phyloP scores from a whole-genome alignment of 768 basidiomycete genomes.

The Boletus huronensis region DNA sequence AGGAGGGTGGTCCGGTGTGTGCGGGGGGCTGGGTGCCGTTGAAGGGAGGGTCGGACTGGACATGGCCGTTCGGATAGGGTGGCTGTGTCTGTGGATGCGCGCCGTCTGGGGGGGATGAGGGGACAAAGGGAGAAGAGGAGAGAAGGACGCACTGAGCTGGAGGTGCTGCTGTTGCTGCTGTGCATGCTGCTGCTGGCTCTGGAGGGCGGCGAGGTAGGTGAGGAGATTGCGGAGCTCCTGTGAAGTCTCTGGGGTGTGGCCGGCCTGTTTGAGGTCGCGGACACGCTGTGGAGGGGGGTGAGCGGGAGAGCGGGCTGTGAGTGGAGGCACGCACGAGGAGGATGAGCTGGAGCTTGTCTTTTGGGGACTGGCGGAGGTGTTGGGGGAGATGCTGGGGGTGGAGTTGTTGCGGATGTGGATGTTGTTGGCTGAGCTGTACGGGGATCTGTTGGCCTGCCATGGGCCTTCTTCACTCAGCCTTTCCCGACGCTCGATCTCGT shows the following conservation, averaged over 20 bases:
- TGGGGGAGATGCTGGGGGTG: slow-evolving; percentile 8
- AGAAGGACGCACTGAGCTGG: slow-evolving; percentile 32
- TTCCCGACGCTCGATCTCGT: slow-evolving; percentile 8
- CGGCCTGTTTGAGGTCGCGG: slow-evolving; percentile 40
- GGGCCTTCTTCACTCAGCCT: background rate
- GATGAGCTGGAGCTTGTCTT: slow-evolving; percentile 28
- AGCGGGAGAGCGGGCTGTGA: background rate
- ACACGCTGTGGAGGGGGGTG: slow-evolving; percentile 37
- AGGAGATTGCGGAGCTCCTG: slow-evolving; percentile 42
- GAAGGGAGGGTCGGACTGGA: slow-evolving; percentile 15
- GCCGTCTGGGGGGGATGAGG: slow-evolving; percentile 31
- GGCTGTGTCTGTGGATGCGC: slow-evolving; percentile 29
- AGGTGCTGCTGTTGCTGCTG: slow-evolving; percentile 30
- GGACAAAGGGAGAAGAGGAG: background rate
- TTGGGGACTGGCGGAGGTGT: slow-evolving; percentile 13
- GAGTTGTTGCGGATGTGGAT: slow-evolving; percentile 10
- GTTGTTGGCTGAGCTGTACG: slow-evolving; percentile 25
- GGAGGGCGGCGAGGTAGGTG: slow-evolving; percentile 35
- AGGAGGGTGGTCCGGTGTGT: slow-evolving; percentile 35
- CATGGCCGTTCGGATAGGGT: slow-evolving; percentile 47
- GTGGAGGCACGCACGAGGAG: slow-evolving; percentile 8
- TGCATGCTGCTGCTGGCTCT: slow-evolving; percentile 23
- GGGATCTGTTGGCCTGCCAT: slow-evolving; percentile 27
- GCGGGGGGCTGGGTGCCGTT: slow-evolving; percentile 22
- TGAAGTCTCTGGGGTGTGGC: slow-evolving; percentile 43